Base-by-base conservation (phyloP, 2,329 filamentous ascomycete genomes). In the Ceratocystis papillata region DNA sequence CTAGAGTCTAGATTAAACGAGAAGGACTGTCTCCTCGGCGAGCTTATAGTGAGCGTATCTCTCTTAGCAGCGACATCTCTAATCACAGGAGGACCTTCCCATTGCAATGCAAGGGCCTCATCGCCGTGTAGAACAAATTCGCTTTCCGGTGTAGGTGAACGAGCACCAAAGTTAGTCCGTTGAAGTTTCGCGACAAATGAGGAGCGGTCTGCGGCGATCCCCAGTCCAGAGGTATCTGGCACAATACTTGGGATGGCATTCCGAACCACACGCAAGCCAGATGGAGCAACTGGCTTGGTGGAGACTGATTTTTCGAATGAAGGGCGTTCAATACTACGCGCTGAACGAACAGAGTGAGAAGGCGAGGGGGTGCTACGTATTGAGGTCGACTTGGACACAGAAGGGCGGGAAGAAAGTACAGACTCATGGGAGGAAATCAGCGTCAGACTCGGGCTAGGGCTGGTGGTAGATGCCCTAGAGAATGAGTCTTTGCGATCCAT, bases 11-110 rank as follows among this genome's bases (percentile, higher is more conserved):
- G 74, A 66, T 78, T 77, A 74, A 79, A 79, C 3, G 78, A 77
- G 65, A 82, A 74, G 69, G 81, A 83, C 59, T 76, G 75, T 45
- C 78, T 75, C 22, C 77, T 75, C 1, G 79, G 75, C 0, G 76
- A 75, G 68, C 76, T 76, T 22, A 80, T 77, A 0, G 78, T 78
- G 15, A 81, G 70, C 1, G 80, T 81, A 55, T 83, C 80, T 41
- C 80, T 78, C 71, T 78, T 80, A 2, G 80, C 79, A n/a, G 71
- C 69, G 0, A 81, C 78, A 55, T 78, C 78, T 44, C 76, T 77
- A 48, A 83, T 78, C 3, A 81, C 72, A 1, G 80, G 79, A 33
- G 73, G 69, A 41, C 71, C 67, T 72, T 74, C 67, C 71, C 70
- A 68, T 22, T 68, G 67, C 20, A 66, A 41, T 53, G 64, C 63